Evolutionary conservation across 2,329 filamentous ascomycete genomes (phyloP).

Genomic region (Aspergillus chevalieri): DNA sequence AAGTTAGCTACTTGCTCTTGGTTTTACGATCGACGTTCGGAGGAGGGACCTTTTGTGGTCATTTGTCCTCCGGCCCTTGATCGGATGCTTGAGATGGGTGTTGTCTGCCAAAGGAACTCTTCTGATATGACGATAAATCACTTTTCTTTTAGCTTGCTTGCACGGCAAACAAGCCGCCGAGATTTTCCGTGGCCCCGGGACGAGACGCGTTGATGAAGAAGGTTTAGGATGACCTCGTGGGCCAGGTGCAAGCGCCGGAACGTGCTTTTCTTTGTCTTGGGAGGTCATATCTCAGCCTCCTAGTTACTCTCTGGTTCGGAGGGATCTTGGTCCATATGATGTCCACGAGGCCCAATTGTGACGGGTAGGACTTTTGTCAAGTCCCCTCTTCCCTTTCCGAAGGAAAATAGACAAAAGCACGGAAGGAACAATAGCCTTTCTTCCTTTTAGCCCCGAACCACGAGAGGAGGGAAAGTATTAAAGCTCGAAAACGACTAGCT

Average conservation of each 20-base stretch:
- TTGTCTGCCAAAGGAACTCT: not conserved
- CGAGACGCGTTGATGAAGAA: conserved; percentile 13
- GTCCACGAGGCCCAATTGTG: not conserved
- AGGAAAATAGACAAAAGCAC: not conserved
- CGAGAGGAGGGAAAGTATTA: too few relatives aligned
- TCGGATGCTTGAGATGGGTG: not conserved
- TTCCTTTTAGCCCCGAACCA: not conserved
- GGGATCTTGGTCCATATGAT: not conserved
- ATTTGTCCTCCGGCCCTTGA: not conserved
- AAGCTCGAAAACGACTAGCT: too few relatives aligned
- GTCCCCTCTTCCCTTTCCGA: not conserved
- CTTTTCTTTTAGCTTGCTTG: conserved; percentile 34
- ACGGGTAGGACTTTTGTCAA: not conserved
- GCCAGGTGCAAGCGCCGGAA: conserved; percentile 24
- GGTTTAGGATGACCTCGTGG: conserved; percentile 15
- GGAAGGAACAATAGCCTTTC: not conserved
- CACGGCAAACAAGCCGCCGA: conserved; percentile 31
- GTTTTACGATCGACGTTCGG: not conserved
- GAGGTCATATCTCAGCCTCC: conserved; percentile 9
- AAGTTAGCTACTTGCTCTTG: conserved; percentile 2
- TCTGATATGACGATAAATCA: conserved; percentile 5
- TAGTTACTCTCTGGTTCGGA: not conserved
- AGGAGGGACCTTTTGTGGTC: not conserved
- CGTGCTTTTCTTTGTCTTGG: conserved; percentile 16
- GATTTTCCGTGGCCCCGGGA: conserved; percentile 28